Base-by-base conservation (phyloP, 441 rosid species). In the Adansonia madagascariensis region DNA sequence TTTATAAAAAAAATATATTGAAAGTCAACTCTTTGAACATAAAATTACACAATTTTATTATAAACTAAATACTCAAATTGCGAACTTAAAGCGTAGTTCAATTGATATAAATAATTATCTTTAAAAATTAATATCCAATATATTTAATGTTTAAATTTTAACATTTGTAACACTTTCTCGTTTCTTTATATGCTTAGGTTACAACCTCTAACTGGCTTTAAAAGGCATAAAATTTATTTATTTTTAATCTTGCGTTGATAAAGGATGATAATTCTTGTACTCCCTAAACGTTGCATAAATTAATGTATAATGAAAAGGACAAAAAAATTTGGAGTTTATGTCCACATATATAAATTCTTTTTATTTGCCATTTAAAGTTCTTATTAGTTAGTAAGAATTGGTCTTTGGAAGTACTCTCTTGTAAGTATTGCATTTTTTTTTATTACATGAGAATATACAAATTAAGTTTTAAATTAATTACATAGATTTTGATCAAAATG, bases 211-310 rank as follows among this genome's bases (percentile, higher is more conserved):
- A 35, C 3, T 35, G 39, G 39, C 39, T 35, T 35, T 35, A 35
- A 35, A 35, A 35, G 39, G 3, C 14, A 4, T 15, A 15, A 52
- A 5, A 4, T 4, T 18, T 57, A 18, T 18, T 6, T 18, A 8
- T 57, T 57, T 57, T 57, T 35, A 35, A 8, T 20, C 6, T 57
- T 57, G 31, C 62, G 9, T 52, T 52, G 56, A 52, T n/a, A 52
- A 52, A 52, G 56, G 15, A 35, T 35, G 18, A 52, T 52, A 1
- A 52, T 52, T 52, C 17, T 52, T 52, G 56, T 52, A 52, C 4
- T 61, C 94, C 97, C 27, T 94, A 93, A 83, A 93, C 88, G 68
- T 9, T 35, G 11, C 68, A 35, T 62, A 9, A 62, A 62, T 5
- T 44, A 18, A 67, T 67, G 35, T 46, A 44, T 22, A 1, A 12